Evolutionary conservation across 208 protist species (phyloP), one percentile per base, ranked within the genome.

Genomic region (Trypanosoma avium): DNA sequence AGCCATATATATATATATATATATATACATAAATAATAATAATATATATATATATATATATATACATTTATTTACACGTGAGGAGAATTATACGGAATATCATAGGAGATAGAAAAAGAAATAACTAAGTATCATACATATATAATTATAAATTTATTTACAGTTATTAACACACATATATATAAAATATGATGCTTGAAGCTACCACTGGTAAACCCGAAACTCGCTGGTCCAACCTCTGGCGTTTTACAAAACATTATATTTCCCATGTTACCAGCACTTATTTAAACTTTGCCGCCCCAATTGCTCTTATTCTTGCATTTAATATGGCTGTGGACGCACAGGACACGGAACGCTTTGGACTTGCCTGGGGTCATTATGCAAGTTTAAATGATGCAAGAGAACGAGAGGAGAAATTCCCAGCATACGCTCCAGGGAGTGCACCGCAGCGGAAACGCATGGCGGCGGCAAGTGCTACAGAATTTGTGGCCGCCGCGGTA

Each of bases 261-360:
- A 62, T 61, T 22, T 67, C 15, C 10, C 53, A 84, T 50, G 81
- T 92, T 19, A 69, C 56, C 8, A 32, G 53, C 26, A 53, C 68
- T 27, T 91, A 88, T 57, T 67, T 92, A 7, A 46, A 60, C 46
- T 89, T 94, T 47, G 49, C 81, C 7, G 72, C 65, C 13, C 84
- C 88, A 4, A 46, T 84, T 10, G 62, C 77, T 21, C 46, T 90
- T 17, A 55, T 92, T 33, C 59, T 87, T 1, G 77, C 73, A 0
- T 77, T 81, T 21, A 79, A 78, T 68, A 75, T 79, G 70, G 79
- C 75, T 13, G 47, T 89, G 19, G 73, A 79, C 40, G 58, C 48
- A n/a, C 75, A 82, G 32, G 88, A 94, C 71, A 79, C 73, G 60
- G 88, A 92, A 50, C 75, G 71, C 26, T 91, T 94, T 58, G 88